These are phyloP conservation scores for Pyrenula aspistea DNA, from an alignment of 495 filamentous ascomycete genomes.

Conservation along the genomic window DNA sequence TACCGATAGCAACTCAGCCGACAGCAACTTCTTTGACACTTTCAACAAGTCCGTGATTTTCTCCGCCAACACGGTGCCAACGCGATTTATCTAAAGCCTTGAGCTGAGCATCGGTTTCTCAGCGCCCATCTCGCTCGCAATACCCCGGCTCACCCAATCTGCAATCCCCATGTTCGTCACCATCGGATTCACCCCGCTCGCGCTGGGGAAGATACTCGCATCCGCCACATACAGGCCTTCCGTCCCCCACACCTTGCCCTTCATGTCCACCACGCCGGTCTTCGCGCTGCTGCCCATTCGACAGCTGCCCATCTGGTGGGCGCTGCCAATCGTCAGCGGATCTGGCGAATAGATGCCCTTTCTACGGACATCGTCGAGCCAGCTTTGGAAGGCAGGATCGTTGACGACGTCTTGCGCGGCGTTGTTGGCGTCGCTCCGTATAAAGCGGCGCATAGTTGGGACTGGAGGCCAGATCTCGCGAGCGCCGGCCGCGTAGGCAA, in stretches of 20 bases:
- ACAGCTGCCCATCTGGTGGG: slow-evolving; percentile 90
- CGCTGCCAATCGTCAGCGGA: slow-evolving; percentile 40
- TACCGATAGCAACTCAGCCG: no score
- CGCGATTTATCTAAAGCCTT: neutral
- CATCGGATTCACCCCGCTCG: slow-evolving; percentile 92
- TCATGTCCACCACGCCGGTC: slow-evolving; percentile 61
- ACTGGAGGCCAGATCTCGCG: slow-evolving; percentile 58
- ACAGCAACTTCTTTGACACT: no score
- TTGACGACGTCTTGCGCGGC: slow-evolving; percentile 40
- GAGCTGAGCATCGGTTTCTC: neutral
- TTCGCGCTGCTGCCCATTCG: slow-evolving; percentile 54
- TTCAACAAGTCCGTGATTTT: no score
- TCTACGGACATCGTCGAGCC: slow-evolving; percentile 52
- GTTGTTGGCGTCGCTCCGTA: slow-evolving; percentile 27
- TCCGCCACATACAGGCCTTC: slow-evolving; percentile 69
- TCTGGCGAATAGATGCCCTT: slow-evolving; percentile 34
- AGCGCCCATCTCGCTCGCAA: neutral
- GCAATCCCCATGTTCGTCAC: slow-evolving; percentile 80
- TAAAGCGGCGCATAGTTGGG: slow-evolving; percentile 51
- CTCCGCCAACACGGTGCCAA: neutral
- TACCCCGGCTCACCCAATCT: slow-evolving; percentile 19
- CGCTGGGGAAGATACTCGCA: slow-evolving; percentile 80
- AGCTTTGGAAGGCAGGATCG: slow-evolving; percentile 51
- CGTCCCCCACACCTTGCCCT: slow-evolving; percentile 66
- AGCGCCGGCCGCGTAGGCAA: slow-evolving; percentile 66